Base-by-base conservation (phyloP, 2,329 filamentous ascomycete species). In the Tothia fuscella region DNA sequence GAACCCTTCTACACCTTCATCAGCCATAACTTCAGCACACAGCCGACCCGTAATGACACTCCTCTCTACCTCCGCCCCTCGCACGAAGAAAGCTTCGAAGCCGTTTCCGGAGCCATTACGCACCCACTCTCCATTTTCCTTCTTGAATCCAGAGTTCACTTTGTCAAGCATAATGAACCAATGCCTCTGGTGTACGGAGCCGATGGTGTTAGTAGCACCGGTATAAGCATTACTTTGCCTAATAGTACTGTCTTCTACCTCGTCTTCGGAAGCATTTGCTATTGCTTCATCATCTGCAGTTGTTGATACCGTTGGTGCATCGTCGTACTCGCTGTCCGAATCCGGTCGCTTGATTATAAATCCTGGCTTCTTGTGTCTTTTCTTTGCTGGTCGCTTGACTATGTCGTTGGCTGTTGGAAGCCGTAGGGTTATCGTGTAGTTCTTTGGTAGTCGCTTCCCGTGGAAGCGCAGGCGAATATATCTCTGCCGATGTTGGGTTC, bases 111-210 rank as follows among this genome's bases (percentile, higher is more conserved):
- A 19, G 13, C 7, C 34, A 13, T 9, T 9, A 26, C 33, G 17
- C 17, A 28, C 25, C 32, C 28, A 32, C 20, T 22, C 43, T n/a
- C 31, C 21, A 16, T 36, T 31, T 17, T 53, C 54, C 51, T 58
- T 60, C 13, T 56, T 55, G 42, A 83, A 80, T 4, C 78, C 78
- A 38, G 71, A 76, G 4, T 65, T 70, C 20, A 52, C 54, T 10
- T 74, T 65, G 51, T 84, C 80, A 1, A 84, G 61, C 9, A 71
- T 72, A 14, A 82, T 51, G 45, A 74, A 81, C 80, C 78, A 84
- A 31, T 67, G 65, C 4, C 79, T 68, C 54, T 83, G 78, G 50
- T 83, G 72, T 3, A 83, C 63, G 28, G 78, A 82, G 5, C 71
- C 74, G 30, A 84, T 77, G 3, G 67, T 72, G 50, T 84, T 84